Evolutionary conservation across 805 yeast genomes (phyloP), one percentile per base, ranked within the genome.

Genomic region (Nematodospora valgi): DNA sequence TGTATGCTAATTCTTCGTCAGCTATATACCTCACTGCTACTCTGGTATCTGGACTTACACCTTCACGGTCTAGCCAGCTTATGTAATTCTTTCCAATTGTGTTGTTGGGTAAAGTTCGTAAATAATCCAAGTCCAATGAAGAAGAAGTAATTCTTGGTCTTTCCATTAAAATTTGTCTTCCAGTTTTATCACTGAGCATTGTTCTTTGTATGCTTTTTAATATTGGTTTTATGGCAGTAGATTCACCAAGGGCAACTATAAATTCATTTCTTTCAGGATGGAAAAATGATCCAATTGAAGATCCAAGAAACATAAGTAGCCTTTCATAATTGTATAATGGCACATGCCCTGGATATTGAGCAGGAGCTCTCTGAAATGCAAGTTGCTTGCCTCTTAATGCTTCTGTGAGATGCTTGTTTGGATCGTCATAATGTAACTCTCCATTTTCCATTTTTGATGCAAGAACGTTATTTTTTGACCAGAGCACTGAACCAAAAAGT

Each of bases 31-130:
- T 78, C 7, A 93, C 98, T 1, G 87, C 82, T 2, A 82, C 88
- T 48, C 98, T 71, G 0, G 96, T 89, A 54, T 93, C 98, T 2
- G 97, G 96, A 3, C 93, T 80, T 1, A 86, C 95, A 1, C 91
- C 88, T 58, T 93, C 97, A 30, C 77, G 70, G 36, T 81, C 82
- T 12, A 88, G 69, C 96, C 96, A 88, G 26, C 72, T 66, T 27
- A 82, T 72, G 54, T 88, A 93, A n/a, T 82, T 76, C 34, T 74
- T 64, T 1, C 98, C 98, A 26, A 93, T 61, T 0, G 95, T 74
- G 46, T 78, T 79, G 13, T 64, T 64, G 0, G 95, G 93, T 35
- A 82, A 63, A 22, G 58, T 46, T 23, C 79, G 60, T 36, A 91
- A 64, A 28, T 76, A 57, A 6, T 74, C 82, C 46, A 84, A 64